Evolutionary conservation across 2,329 filamentous ascomycete species (phyloP).

Genomic region (Cadophora malorum): DNA sequence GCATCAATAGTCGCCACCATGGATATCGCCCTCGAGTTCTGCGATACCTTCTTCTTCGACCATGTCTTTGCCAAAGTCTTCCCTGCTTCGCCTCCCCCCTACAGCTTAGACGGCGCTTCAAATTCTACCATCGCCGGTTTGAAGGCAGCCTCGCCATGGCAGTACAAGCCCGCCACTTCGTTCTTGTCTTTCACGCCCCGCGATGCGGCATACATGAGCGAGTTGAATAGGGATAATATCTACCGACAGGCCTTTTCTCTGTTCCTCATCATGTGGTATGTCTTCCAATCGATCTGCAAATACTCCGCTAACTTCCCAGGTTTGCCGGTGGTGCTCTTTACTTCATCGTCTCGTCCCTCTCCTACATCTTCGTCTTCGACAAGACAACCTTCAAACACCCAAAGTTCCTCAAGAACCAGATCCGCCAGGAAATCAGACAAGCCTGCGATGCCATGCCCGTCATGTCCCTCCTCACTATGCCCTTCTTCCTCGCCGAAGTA

Average conservation of each 20-base stretch:
- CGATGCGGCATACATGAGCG: conserved; percentile 79
- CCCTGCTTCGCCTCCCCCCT: conserved; percentile 63
- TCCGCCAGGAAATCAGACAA: conserved; percentile 83
- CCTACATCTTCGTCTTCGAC: conserved; percentile 90
- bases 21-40: conserved; percentile 89
- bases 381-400: conserved; percentile 88
- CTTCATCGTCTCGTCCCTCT: conserved; percentile 82
- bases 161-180: conserved; percentile 75
- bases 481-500: conserved; percentile 83
- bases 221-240: conserved; percentile 78
- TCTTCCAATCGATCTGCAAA: conserved; percentile 28
- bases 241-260: conserved; percentile 76
- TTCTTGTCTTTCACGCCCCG: conserved; percentile 74
- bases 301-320: conserved; percentile 55
- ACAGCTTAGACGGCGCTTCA: conserved; percentile 55
- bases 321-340: conserved; percentile 85
- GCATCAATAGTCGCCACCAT: conserved; percentile 57
- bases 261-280: conserved; percentile 86
- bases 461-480: conserved; percentile 82
- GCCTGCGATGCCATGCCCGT: conserved; percentile 77
- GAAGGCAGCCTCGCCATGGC: conserved; percentile 64
- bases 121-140: conserved; percentile 61
- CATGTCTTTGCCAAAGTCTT: conserved; percentile 74
- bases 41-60: conserved; percentile 84
- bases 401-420: conserved; percentile 94